These are phyloP conservation scores for Boletus subluridellus DNA, from an alignment of 1,284 basidiomycete genomes.

Conservation along the genomic window DNA sequence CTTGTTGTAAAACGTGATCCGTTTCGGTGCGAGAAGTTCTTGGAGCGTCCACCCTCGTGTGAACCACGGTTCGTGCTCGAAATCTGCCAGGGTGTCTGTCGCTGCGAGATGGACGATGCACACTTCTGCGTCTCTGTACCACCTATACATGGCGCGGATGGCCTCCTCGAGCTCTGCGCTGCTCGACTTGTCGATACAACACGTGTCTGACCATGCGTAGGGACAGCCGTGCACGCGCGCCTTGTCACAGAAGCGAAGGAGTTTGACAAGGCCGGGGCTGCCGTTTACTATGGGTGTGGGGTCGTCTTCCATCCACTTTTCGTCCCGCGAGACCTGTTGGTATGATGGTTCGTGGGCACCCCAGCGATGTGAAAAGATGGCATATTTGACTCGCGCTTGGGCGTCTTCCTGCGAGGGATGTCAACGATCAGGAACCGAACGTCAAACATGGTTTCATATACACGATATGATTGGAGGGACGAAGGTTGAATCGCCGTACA, in stretches of 20 bases:
- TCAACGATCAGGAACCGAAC: not conserved
- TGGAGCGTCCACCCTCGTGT: not conserved
- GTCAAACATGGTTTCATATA: not conserved
- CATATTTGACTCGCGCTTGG: conserved; percentile 6
- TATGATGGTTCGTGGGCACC: conserved; percentile 13
- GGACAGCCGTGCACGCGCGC: conserved; percentile 9
- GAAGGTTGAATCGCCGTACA: not conserved
- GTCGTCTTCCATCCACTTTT: not conserved
- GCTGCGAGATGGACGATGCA: conserved; percentile 18
- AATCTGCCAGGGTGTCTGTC: conserved; percentile 7
- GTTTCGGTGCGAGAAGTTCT: conserved; percentile 15
- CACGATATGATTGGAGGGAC: not conserved
- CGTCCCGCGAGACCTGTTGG: conserved; percentile 4
- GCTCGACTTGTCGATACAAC: conserved; percentile 18
- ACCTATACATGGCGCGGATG: conserved; percentile 19
- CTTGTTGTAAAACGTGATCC: conserved; percentile 10
- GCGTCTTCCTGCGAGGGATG: conserved; percentile 6
- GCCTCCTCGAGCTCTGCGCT: conserved; percentile 18
- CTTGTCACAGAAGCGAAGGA: conserved; percentile 12
- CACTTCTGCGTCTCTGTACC: conserved; percentile 14
- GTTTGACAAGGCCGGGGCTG: conserved; percentile 6
- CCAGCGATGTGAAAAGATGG: conserved; percentile 20
- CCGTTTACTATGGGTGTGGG: too few relatives aligned
- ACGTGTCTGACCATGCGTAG: conserved; percentile 18
- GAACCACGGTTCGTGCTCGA: conserved; percentile 15